phyloP scores from a whole-genome alignment of 2,329 filamentous ascomycete species.

The Dothideomycetes sp. region DNA sequence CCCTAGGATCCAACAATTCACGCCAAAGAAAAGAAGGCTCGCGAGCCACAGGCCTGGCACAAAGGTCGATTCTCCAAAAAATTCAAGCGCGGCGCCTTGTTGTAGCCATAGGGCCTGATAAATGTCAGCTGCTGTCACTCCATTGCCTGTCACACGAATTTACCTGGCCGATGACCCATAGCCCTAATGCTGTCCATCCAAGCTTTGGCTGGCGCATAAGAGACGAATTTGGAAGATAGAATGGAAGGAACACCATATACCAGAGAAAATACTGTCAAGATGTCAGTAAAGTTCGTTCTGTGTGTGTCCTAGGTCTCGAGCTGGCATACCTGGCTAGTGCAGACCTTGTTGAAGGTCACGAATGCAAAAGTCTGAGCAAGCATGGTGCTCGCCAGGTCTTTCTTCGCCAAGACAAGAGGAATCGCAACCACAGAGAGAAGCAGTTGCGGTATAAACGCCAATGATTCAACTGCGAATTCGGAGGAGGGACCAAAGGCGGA shows the following conservation, averaged over 20 bases:
- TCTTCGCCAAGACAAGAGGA: slow-evolving; percentile 66
- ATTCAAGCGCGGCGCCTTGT: slow-evolving; percentile 39
- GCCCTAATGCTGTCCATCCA: slow-evolving; percentile 52
- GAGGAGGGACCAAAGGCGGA: slow-evolving; percentile 46
- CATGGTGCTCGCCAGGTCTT: slow-evolving; percentile 72
- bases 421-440: slow-evolving; percentile 68
- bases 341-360: slow-evolving; percentile 97
- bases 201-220: slow-evolving; percentile 49
- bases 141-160: slow-evolving; percentile 5
- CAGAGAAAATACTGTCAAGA: slow-evolving; percentile 81
- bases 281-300: slow-evolving; percentile 10
- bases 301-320: no score
- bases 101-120: slow-evolving; percentile 34
- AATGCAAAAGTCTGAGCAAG: slow-evolving; percentile 94
- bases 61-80: slow-evolving; percentile 69
- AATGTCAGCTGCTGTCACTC: slow-evolving; percentile 4
- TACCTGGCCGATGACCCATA: slow-evolving; percentile 69
- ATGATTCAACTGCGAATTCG: slow-evolving; percentile 53
- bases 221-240: slow-evolving; percentile 75
- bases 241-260: slow-evolving; percentile 89
- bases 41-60: slow-evolving; percentile 71
- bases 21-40: slow-evolving; percentile 66
- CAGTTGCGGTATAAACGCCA: slow-evolving; percentile 84
- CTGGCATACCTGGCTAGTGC: slow-evolving; percentile 75
- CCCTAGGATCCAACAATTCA: slow-evolving; percentile 81